Percentiles rank a stretch among this genome's conserved stretches.
These are phyloP conservation scores for Quercus wislizeni DNA, from an alignment of 306 rosid species.

Conservation along the genomic window DNA sequence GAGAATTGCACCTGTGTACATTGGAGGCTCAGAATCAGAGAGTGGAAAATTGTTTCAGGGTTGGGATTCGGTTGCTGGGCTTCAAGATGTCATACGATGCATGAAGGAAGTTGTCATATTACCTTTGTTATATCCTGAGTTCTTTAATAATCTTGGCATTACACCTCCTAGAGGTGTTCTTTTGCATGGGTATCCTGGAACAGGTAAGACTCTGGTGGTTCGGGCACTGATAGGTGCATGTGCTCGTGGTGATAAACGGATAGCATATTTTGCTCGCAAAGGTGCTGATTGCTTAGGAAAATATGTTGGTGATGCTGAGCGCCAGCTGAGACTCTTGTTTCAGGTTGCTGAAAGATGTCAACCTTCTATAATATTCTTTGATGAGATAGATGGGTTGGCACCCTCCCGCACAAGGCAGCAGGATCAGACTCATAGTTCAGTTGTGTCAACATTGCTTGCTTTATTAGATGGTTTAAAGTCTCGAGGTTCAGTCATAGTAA, in stretches of 20 bases:
- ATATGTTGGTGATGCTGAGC: constrained; percentile 98
- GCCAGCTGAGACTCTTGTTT: constrained; percentile 90
- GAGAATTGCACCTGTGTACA: constrained; percentile 92
- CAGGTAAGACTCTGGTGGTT: constrained; percentile 94
- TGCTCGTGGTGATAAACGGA: constrained; percentile 86
- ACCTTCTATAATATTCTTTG: constrained; percentile 96
- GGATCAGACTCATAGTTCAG: constrained; percentile 98
- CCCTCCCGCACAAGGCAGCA: constrained; percentile 88
- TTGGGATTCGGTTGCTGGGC: constrained; percentile 99
- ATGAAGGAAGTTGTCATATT: constrained; percentile 97
- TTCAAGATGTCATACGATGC: constrained; percentile 86
- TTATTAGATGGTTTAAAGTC: constrained; percentile 94
- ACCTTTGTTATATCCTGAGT: constrained; percentile 89
- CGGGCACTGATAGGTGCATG: constrained; percentile 95
- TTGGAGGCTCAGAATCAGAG: constrained; percentile 79
- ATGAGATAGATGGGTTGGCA: constrained; percentile 98
- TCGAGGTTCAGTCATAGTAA: constrained; percentile 95
- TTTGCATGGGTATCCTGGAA: constrained; percentile 97
- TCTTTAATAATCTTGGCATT: constrained; percentile 78
- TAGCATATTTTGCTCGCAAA: constrained; percentile 97
- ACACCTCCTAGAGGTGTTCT: constrained; percentile 99
- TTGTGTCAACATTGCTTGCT: constrained; percentile 97
- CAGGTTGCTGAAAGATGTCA: constrained; percentile 99
- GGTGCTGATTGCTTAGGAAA: constrained; percentile 99
- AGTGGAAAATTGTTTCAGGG: constrained; percentile 69